phyloP scores from a whole-genome alignment of 805 yeast species.

The Candida maltosa region DNA sequence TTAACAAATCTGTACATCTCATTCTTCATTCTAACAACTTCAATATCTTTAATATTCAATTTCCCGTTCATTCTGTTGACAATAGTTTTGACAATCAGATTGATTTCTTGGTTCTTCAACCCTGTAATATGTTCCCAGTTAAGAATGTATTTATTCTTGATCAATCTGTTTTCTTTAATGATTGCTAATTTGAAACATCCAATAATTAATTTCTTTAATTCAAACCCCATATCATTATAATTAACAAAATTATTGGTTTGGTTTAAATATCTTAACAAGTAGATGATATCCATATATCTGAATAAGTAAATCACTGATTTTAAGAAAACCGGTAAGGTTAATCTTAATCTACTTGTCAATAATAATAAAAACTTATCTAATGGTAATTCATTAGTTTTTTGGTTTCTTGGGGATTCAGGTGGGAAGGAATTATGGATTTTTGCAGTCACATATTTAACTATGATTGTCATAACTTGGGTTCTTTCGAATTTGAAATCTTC shows the following conservation, averaged over 20 bases:
- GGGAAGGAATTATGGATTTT: conserved; percentile 44
- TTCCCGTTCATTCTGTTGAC: conserved; percentile 40
- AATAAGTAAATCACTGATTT: conserved; percentile 40
- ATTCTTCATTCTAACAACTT: conserved; percentile 32
- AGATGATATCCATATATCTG: conserved; percentile 45
- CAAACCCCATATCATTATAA: conserved; percentile 42
- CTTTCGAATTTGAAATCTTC: conserved; percentile 28
- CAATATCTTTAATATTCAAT: conserved; percentile 33
- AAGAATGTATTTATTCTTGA: conserved; percentile 6
- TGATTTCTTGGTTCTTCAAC: conserved; percentile 31
- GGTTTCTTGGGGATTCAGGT: conserved; percentile 28
- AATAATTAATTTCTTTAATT: conserved; percentile 35
- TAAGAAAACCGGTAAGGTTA: conserved; percentile 34
- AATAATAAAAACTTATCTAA: conserved; percentile 38
- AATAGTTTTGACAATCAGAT: conserved; percentile 30
- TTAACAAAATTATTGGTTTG: conserved; percentile 44
- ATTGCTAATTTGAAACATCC: conserved; percentile 41
- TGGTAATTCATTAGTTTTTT: conserved; percentile 25
- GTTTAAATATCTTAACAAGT: conserved; percentile 41
- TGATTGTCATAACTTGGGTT: conserved; percentile 37
- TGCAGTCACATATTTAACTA: conserved; percentile 40
- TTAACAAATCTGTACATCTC: conserved; percentile 42
- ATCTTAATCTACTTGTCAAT: conserved; percentile 33
- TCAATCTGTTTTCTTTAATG: conserved; percentile 23
- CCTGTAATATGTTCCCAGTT: conserved; percentile 39